Conservation (phyloP, 2,329 filamentous ascomycete genomes). For the Aspergillus quadricinctus region DNA sequence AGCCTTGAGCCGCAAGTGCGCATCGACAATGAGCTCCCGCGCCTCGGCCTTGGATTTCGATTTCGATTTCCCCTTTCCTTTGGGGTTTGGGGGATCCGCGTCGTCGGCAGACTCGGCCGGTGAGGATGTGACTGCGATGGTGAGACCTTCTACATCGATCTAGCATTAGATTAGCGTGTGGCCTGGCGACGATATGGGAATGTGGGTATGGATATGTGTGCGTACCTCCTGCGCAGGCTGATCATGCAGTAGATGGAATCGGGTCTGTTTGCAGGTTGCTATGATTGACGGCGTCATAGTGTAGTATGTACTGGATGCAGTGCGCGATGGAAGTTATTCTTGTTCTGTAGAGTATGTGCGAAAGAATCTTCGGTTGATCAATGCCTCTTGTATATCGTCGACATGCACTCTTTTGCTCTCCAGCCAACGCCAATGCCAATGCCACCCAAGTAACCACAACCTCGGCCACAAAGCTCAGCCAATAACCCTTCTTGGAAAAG, state of each 20-base stretch:
- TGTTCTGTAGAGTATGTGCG: too few species aligned
- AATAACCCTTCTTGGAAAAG: not conserved
- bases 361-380: not conserved
- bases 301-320: not conserved
- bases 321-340: too few species aligned
- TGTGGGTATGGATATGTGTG: not conserved
- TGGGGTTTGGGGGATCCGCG: slow-evolving; percentile 20
- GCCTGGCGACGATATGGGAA: not conserved
- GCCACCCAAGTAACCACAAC: not conserved
- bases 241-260: slow-evolving; percentile 58
- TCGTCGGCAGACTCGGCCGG: slow-evolving; percentile 6
- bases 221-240: slow-evolving; percentile 51
- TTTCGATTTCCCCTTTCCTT: slow-evolving; percentile 45
- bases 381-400: not conserved
- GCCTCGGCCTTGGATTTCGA: slow-evolving; percentile 49
- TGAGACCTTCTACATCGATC: slow-evolving; percentile 70
- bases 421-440: not conserved
- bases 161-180: slow-evolving; percentile 21
- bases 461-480: not conserved
- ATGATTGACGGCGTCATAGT: slow-evolving; percentile 40
- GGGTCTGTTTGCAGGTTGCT: slow-evolving; percentile 63
- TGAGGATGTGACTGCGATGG: slow-evolving; percentile 55
- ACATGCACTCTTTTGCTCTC: not conserved
- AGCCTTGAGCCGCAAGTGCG: slow-evolving; percentile 66
- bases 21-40: slow-evolving; percentile 64